A percentile compares a stretch with the other conserved stretches of the same genome.
Evolutionary conservation across 768 basidiomycete genomes (phyloP).

Genomic region (Pleurotus citrinopileatus): DNA sequence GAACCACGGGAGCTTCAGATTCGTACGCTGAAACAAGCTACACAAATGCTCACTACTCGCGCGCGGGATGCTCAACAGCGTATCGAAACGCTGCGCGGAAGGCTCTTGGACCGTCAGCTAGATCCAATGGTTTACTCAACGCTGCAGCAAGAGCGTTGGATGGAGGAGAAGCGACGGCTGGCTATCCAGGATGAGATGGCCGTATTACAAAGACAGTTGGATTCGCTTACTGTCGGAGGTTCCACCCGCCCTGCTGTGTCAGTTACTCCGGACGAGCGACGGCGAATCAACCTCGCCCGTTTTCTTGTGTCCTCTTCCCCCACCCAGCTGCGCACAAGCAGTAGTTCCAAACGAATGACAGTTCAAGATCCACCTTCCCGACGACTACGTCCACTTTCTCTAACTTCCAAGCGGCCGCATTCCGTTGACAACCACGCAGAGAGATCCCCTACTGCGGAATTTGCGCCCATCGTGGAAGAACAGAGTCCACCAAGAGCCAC

Average conservation of each 20-base stretch:
- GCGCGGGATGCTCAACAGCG: slow-evolving; percentile 41
- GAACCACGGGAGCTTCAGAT: slow-evolving; percentile 46
- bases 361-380: neutral
- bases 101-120: slow-evolving; percentile 17
- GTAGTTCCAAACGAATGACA: neutral
- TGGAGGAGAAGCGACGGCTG: slow-evolving; percentile 42
- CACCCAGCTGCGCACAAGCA: neutral
- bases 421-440: neutral
- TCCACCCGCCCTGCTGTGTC: neutral
- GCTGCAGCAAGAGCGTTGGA: slow-evolving; percentile 47
- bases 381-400: neutral
- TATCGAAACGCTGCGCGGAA: slow-evolving; percentile 17
- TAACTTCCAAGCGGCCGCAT: neutral
- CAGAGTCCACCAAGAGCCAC: neutral
- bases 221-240: slow-evolving; percentile 16
- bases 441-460: neutral
- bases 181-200: slow-evolving; percentile 34
- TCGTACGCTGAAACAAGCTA: slow-evolving; percentile 40
- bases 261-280: neutral
- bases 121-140: slow-evolving; percentile 34
- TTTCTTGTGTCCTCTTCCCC: neutral
- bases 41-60: slow-evolving; percentile 37
- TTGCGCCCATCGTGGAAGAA: neutral
- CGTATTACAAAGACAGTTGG: slow-evolving; percentile 32
- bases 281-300: neutral